A percentile compares a stretch with the other conserved stretches of the same genome.
These are phyloP conservation scores for Xylariales sp. DNA, from an alignment of 2,329 filamentous ascomycete genomes.

Conservation along the genomic window DNA sequence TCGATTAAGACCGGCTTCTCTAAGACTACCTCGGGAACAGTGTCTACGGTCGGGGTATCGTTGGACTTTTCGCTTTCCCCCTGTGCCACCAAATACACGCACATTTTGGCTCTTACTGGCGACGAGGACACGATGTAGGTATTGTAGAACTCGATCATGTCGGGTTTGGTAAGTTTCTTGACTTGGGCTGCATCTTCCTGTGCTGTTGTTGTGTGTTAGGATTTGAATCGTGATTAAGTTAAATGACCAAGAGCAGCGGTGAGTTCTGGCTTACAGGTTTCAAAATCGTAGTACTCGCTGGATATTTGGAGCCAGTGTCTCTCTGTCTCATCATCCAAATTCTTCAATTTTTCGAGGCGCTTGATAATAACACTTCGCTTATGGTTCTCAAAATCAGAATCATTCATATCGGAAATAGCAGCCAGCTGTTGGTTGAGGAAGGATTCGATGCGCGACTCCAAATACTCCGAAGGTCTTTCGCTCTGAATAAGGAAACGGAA, in stretches of 20 bases:
- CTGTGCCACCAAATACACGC: conserved; percentile 79
- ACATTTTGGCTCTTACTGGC: conserved; percentile 70
- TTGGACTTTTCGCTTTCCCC: conserved; percentile 38
- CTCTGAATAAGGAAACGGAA: conserved; percentile 92
- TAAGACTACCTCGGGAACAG: conserved; percentile 50
- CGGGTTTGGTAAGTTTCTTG: conserved; percentile 68
- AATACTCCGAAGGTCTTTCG: conserved; percentile 76
- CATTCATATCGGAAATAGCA: conserved; percentile 49
- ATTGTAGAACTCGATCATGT: conserved; percentile 76
- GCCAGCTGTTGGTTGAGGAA: conserved; percentile 53
- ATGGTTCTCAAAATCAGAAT: conserved; percentile 82
- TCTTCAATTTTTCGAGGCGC: conserved; percentile 87
- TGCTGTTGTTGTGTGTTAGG: too few species aligned
- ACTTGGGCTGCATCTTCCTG: conserved; percentile 74
- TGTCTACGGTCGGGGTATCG: conserved; percentile 40
- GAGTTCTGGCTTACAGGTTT: conserved; percentile 61
- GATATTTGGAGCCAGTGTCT: conserved; percentile 83
- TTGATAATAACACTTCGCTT: conserved; percentile 87
- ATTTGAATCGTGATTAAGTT: background rate
- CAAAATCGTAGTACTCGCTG: conserved; percentile 85
- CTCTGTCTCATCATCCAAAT: conserved; percentile 77
- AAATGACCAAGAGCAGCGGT: background rate
- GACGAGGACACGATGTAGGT: conserved; percentile 74
- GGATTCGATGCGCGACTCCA: conserved; percentile 82
- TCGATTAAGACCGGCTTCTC: too few species aligned